Base-by-base conservation (phyloP, 1,139 yeast species). In the Citeromyces hawaiiensis region DNA sequence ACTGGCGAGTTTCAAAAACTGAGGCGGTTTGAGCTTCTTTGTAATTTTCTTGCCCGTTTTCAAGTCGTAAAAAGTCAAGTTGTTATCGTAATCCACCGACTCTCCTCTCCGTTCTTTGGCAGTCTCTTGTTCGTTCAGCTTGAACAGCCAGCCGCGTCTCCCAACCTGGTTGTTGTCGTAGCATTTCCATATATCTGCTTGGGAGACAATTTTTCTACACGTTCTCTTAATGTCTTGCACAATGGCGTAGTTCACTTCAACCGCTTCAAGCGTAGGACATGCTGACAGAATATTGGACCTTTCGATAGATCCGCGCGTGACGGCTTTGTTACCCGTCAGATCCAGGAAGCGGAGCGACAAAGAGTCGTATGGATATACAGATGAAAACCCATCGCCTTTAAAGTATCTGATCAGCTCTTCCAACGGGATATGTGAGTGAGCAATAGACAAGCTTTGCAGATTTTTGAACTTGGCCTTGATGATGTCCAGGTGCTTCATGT, bases 91-190 rank as follows among this genome's bases (percentile, higher is more conserved):
- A 56, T 56, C 47, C 57, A 52, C 44, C n/a, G 44, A 45, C 35
- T 46, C 45, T 37, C 49, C 48, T 32, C 45, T 43, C 29, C 47
- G 35, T 37, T 52, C 49, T 41, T 45, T 55, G 10, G 54, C 52
- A 40, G 64, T 59, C 36, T 56, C 48, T 33, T 48, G 50, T 2
- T 52, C 53, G 37, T 63, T 68, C 18, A 75, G 60, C 51, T 71
- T 73, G 54, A 76, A 81, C 16, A 83, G 56, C 95, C 95, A 86
- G n/a, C 83, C 77, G 45, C 96, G 66, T 46, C 95, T 67, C 4
- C 94, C 94, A 23, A 23, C 27, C 50, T 60, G 68, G 57, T 65
- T 75, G 51, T 63, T 75, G 56, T 60, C 79, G 49, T 58, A 73
- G 50, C 64, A 68, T 53, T 63, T 66, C 85, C 81, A 64, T 40